phyloP scores from a whole-genome alignment of 176 grass and related monocot genomes.

The Rhynchospora tenuis region DNA sequence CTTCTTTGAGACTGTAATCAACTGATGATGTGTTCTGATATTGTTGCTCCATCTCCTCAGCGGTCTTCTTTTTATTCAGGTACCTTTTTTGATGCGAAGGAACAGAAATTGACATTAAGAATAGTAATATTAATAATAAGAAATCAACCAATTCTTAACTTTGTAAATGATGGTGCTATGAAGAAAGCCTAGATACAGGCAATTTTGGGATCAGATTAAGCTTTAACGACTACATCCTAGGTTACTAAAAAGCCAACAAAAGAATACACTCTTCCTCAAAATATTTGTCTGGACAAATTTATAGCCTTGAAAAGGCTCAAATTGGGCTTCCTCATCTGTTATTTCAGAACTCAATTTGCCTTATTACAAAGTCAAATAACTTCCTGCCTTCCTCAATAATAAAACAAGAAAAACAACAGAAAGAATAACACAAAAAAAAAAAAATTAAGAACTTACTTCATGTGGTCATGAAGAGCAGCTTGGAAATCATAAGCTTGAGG shows the following conservation, averaged over 20 bases:
- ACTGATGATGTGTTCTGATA: constrained; percentile 81
- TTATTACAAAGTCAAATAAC: background rate
- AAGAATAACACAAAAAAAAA: background rate
- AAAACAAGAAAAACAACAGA: background rate
- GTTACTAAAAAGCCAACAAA: background rate
- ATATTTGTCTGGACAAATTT: background rate
- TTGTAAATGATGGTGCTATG: background rate
- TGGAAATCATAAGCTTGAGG: constrained; percentile 98
- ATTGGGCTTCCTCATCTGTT: background rate
- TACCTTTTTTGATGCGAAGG: constrained; percentile 64
- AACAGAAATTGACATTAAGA: constrained; percentile 27
- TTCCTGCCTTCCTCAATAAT: background rate
- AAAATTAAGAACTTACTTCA: constrained; percentile 80
- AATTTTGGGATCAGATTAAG: background rate
- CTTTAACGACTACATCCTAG: background rate
- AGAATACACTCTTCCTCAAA: background rate
- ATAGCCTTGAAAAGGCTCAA: background rate
- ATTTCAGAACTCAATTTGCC: background rate
- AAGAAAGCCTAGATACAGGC: background rate
- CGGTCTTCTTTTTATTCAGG: constrained; percentile 92
- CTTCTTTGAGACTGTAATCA: constrained; percentile 99
- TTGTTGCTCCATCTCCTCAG: constrained; percentile 98
- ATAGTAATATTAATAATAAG: background rate
- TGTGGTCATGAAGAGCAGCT: constrained; percentile 96
- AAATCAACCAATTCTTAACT: background rate